phyloP scores from a whole-genome alignment of 2,329 filamentous ascomycete genomes.

The Dactylellina haptotyla region DNA sequence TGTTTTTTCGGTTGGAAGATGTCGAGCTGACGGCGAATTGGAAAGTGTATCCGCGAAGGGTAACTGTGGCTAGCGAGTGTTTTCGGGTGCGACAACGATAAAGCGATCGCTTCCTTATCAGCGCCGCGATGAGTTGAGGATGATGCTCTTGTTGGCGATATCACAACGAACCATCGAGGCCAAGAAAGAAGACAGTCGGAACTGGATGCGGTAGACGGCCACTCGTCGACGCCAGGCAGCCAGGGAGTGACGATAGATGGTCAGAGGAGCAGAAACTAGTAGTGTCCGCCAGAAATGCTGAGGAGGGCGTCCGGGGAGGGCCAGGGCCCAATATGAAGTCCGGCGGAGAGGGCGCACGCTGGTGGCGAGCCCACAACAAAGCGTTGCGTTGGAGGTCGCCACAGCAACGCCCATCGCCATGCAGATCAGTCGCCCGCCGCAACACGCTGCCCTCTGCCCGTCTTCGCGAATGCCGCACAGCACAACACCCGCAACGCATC shows the following conservation, averaged over 20 bases:
- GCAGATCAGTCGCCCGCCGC: background rate
- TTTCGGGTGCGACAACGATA: slow-evolving; percentile 1
- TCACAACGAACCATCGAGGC: slow-evolving; percentile 10
- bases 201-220: background rate
- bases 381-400: slow-evolving; percentile 44
- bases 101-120: slow-evolving; percentile 1
- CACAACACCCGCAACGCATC: background rate
- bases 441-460: background rate
- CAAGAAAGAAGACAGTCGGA: too few relatives aligned
- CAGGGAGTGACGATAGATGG: slow-evolving; percentile 13
- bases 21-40: background rate
- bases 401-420: slow-evolving; percentile 34
- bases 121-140: background rate
- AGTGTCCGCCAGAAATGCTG: slow-evolving; percentile 24
- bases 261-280: slow-evolving; percentile 11
- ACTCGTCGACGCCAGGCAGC: background rate
- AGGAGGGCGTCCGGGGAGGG: background rate
- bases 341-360: background rate
- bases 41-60: background rate
- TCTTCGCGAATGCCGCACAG: slow-evolving; percentile 11
- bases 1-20: background rate
- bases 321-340: slow-evolving; percentile 31
- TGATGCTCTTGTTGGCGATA: background rate
- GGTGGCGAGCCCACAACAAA: slow-evolving; percentile 36
- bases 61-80: background rate